Percentiles rank a stretch among this genome's conserved stretches.
phyloP scores from a whole-genome alignment of 345 rosid genomes.

The Aurinia saxatilis region DNA sequence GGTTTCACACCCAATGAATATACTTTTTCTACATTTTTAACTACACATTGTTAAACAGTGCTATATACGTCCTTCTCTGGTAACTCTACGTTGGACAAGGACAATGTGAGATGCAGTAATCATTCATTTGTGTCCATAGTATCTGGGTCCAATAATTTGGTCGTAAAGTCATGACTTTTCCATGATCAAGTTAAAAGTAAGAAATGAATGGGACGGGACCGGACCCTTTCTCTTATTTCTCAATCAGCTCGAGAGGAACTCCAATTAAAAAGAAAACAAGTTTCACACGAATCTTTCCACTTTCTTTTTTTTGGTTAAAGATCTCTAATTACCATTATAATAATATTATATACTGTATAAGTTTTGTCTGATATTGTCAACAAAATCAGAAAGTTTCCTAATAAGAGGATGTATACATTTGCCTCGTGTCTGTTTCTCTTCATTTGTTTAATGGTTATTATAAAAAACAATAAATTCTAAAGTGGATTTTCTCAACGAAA shows the following conservation, averaged over 20 bases:
- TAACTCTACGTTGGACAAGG: no score
- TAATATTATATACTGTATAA: no score
- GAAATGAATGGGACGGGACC: neutral
- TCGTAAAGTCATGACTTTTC: neutral
- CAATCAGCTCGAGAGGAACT: neutral
- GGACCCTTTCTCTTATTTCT: neutral
- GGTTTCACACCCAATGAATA: no score
- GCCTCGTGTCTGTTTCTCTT: no score
- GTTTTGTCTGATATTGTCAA: neutral
- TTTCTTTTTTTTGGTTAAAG: neutral
- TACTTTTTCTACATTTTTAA: no score
- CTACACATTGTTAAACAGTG: no score
- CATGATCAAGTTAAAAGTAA: neutral
- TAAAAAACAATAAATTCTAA: no score
- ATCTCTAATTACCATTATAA: neutral
- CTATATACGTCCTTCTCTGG: no score
- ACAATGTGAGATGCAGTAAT: no score
- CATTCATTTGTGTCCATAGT: neutral
- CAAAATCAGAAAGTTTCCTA: neutral
- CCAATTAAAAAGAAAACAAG: neutral
- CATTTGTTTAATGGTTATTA: no score
- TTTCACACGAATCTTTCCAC: slow-evolving; percentile 4
- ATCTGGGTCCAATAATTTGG: slow-evolving; percentile 2
- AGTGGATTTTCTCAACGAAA: neutral
- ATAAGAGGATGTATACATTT: no score